Conservation (phyloP, 768 basidiomycete species). For the Polyporus arcularius region DNA sequence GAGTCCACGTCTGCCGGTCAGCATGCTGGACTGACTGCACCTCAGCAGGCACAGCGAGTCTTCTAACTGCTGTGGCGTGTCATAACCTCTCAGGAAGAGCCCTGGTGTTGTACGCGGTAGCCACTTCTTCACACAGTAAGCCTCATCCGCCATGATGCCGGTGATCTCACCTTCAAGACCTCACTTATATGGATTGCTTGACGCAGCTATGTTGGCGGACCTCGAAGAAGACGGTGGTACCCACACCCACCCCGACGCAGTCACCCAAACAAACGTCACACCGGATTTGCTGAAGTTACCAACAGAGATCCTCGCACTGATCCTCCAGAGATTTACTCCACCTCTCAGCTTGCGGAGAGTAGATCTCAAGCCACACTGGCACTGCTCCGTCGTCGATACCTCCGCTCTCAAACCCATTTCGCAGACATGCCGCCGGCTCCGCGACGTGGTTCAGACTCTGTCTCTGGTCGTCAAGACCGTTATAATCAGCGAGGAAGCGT, state of each 20-base stretch:
- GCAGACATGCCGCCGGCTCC: background rate
- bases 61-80: too few species aligned
- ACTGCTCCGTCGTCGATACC: background rate
- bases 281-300: background rate
- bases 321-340: background rate
- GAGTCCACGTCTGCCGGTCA: too few species aligned
- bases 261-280: background rate
- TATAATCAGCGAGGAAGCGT: background rate
- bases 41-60: too few species aligned
- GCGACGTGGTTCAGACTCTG: background rate
- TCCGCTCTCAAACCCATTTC: background rate
- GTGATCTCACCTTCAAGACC: too few species aligned
- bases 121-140: too few species aligned
- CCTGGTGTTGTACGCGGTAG: too few species aligned
- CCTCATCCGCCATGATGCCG: too few species aligned
- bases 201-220: too few species aligned
- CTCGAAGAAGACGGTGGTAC: too few species aligned
- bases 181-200: too few species aligned
- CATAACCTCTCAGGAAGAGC: too few species aligned
- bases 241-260: background rate
- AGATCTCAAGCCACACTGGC: background rate
- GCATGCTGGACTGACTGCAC: too few species aligned
- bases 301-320: background rate
- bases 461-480: background rate
- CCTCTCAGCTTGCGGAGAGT: background rate